phyloP scores from a whole-genome alignment of 1,284 basidiomycete species.

The Rhodotorula mucilaginosa region DNA sequence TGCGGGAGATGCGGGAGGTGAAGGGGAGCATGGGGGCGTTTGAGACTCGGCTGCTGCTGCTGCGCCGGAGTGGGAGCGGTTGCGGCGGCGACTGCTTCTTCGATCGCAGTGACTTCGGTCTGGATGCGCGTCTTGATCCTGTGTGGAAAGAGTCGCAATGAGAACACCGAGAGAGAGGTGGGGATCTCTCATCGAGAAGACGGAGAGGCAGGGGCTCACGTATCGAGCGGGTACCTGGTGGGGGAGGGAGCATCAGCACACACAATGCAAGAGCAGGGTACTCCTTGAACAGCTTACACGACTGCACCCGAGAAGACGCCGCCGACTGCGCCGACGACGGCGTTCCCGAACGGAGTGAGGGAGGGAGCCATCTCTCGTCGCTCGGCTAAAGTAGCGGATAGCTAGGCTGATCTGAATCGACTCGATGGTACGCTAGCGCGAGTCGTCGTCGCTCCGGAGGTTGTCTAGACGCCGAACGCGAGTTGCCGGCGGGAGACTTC shows the following conservation, averaged over 20 bases:
- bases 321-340: constrained; percentile 89
- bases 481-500: no score
- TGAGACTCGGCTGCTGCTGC: constrained; percentile 29
- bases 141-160: constrained; percentile 4
- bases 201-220: constrained; percentile 48
- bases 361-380: constrained; percentile 11
- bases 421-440: background rate
- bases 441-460: background rate
- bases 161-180: background rate
- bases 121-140: constrained; percentile 97
- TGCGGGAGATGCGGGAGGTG: constrained; percentile 36
- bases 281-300: constrained; percentile 62
- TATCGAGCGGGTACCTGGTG: constrained; percentile 86
- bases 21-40: constrained; percentile 43
- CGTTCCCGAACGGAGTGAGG: constrained; percentile 76
- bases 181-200: background rate
- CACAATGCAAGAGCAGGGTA: background rate
- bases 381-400: background rate
- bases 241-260: background rate
- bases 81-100: constrained; percentile 45
- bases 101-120: constrained; percentile 52
- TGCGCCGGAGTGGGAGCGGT: no score
- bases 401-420: background rate
- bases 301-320: constrained; percentile 75
- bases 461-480: no score